Base-by-base conservation (phyloP, 2,329 filamentous ascomycete species). In the Epichloe hybrida region DNA sequence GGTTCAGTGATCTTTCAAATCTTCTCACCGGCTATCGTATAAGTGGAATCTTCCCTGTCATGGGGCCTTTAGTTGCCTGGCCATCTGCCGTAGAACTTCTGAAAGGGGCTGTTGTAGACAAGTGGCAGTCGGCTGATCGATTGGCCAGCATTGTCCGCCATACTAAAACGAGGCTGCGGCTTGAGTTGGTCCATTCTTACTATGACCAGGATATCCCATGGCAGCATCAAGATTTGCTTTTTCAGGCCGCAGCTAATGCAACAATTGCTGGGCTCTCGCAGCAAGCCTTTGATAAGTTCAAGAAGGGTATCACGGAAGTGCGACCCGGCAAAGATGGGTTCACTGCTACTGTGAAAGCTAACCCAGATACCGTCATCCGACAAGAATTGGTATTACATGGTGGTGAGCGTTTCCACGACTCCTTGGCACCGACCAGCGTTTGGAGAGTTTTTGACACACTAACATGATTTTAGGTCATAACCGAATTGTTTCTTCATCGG, bases 141-240 rank as follows among this genome's bases (percentile, higher is more conserved):
- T 70, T 96, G 9, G 70, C 71, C 49, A 78, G 74, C 44, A 67
- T 80, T 57, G 75, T 78, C 13, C 68, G 64, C 40, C 64, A 67
- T 56, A 81, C 75, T 42, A 75, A 68, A 54, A 72, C 56, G 54
- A 71, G 70, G 60, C 55, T 93, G 9, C 75, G 82, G 21, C 68
- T 96, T 20, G 81, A 78, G 42, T 70, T 96, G 41, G 69, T 97
- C 3, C 91, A 96, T 59, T 86, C 89, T 15, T 75, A 77, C 50
- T 80, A 95, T 60, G 91, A 97, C 63, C 70, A 72, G 52, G 88
- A 95, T 58, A 95, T 97, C 53, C 82, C 86, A 0, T 91, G 80
- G 69, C 75, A 70, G 1, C 82, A 89, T 60, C 80, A 81, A 42
- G 76, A 83, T 57, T 73, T 71, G 56, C 66, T 87, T 1, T 88